phyloP scores from a whole-genome alignment of 148 eudicot species.

The Silene latifolia region DNA sequence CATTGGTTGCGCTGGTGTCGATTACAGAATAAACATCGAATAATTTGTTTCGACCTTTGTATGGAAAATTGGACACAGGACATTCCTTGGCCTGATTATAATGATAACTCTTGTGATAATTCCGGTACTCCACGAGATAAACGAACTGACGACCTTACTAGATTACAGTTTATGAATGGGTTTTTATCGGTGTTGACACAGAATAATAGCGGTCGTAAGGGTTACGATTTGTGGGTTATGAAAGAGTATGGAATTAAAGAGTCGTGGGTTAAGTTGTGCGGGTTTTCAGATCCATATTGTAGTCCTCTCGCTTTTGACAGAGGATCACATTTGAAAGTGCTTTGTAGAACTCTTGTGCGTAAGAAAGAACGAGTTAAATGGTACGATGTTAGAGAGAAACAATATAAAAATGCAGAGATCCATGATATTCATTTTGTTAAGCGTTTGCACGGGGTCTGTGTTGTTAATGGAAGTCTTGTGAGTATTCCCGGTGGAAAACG shows the following conservation, averaged over 20 bases:
- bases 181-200: too few relatives aligned
- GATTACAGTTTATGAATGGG: background rate
- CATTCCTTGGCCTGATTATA: too few relatives aligned
- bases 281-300: background rate
- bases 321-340: background rate
- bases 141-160: background rate
- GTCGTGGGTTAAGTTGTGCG: conserved; percentile 4
- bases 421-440: background rate
- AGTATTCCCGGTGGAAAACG: background rate
- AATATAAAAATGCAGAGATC: background rate
- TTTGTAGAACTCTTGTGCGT: background rate
- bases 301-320: background rate
- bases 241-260: conserved; percentile 6
- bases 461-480: background rate
- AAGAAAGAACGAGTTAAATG: background rate
- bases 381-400: background rate
- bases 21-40: too few relatives aligned
- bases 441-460: background rate
- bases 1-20: too few relatives aligned
- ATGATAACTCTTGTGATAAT: too few relatives aligned
- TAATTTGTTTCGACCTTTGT: too few relatives aligned
- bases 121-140: background rate
- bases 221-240: background rate
- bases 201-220: background rate
- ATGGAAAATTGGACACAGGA: too few relatives aligned